Conservation (phyloP, 257 asterid genomes). For the Primulina eburnea region DNA sequence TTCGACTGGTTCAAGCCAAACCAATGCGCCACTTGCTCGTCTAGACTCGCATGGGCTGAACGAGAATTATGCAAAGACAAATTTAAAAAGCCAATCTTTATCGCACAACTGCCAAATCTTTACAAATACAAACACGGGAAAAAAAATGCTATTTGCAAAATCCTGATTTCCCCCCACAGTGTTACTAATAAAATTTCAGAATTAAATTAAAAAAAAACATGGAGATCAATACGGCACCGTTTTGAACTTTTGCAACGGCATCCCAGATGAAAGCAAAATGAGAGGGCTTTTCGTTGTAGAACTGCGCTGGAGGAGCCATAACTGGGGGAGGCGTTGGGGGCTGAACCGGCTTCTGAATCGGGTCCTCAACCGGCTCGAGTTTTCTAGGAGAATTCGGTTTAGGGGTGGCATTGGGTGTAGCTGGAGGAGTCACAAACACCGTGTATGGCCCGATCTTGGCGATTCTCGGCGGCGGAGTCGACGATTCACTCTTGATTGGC, state of each 20-base stretch:
- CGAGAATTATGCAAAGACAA: not conserved
- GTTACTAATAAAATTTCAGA: not conserved
- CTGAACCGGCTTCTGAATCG: constrained; percentile 41
- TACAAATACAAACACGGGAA: too few species aligned
- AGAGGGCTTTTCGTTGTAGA: constrained; percentile 44
- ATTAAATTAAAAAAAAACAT: not conserved
- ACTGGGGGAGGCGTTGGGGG: constrained; percentile 61
- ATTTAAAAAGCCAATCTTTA: not conserved
- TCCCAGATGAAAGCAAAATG: constrained; percentile 76
- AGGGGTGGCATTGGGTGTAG: constrained; percentile 49
- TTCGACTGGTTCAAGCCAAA: constrained; percentile 93
- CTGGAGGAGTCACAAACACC: constrained; percentile 87
- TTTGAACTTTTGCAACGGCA: constrained; percentile 75
- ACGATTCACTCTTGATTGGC: constrained; percentile 41
- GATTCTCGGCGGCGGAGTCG: constrained; percentile 75
- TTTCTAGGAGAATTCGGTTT: constrained; percentile 43
- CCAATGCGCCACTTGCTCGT: constrained; percentile 89
- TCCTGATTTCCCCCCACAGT: not conserved
- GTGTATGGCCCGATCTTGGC: constrained; percentile 99
- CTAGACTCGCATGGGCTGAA: constrained; percentile 82
- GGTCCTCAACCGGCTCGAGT: constrained; percentile 29
- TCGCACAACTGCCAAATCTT: not conserved
- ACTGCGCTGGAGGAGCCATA: constrained; percentile 92
- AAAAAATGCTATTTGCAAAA: too few species aligned
- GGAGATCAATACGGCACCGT: constrained; percentile 40